These are phyloP conservation scores for Apiospora saccharicola DNA, from an alignment of 2,329 filamentous ascomycete genomes.

Conservation along the genomic window DNA sequence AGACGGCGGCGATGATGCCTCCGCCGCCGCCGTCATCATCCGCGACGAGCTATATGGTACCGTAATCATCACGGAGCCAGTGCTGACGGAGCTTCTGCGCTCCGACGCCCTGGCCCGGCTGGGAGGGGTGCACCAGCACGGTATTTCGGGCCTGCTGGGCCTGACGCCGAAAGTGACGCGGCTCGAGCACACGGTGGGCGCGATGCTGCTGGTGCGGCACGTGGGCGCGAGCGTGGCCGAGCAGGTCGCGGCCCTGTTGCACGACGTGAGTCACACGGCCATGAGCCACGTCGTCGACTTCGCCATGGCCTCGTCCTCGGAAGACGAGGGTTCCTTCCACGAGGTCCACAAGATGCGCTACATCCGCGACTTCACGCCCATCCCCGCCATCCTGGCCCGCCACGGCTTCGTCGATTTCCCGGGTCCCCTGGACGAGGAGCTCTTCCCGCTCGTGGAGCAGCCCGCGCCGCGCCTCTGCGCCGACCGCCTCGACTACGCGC, in stretches of 20 bases:
- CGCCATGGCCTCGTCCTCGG: constrained; percentile 45
- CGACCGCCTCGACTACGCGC: constrained; percentile 48
- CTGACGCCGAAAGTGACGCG: constrained; percentile 46
- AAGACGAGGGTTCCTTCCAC: constrained; percentile 44
- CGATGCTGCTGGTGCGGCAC: constrained; percentile 46
- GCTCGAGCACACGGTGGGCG: constrained; percentile 49
- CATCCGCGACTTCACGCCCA: constrained; percentile 39
- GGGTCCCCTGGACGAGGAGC: constrained; percentile 44
- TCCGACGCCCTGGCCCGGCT: constrained; percentile 44
- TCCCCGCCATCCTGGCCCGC: constrained; percentile 43
- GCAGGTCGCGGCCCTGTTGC: constrained; percentile 48
- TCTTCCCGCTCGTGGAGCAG: constrained; percentile 48
- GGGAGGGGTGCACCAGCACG: constrained; percentile 46
- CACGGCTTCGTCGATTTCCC: constrained; percentile 40
- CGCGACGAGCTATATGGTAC: constrained; percentile 46
- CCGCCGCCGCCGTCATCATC: constrained; percentile 34
- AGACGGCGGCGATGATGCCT: background rate
- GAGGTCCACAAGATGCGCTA: constrained; percentile 49
- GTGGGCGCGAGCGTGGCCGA: constrained; percentile 45
- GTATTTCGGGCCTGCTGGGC: constrained; percentile 45
- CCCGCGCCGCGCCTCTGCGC: constrained; percentile 48
- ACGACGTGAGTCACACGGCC: constrained; percentile 49
- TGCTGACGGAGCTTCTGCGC: constrained; percentile 46
- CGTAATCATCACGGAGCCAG: constrained; percentile 43
- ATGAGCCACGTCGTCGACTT: constrained; percentile 50